Evolutionary conservation across 1,284 basidiomycete species (phyloP), one percentile per base, ranked within the genome.

Genomic region (Sporisorium sorghi): DNA sequence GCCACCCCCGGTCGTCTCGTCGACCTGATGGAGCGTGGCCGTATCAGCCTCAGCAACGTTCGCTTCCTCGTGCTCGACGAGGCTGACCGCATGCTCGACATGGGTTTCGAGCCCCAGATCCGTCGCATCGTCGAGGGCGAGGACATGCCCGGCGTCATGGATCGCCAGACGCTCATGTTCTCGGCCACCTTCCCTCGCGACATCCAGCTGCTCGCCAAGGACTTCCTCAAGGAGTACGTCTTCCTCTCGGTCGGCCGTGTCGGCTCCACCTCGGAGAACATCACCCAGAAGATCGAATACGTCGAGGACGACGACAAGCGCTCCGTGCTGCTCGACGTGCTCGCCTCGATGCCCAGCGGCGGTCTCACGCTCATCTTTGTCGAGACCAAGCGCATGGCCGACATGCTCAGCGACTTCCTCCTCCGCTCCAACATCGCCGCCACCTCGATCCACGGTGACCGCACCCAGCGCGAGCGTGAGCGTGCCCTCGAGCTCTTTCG

Each of bases 71-170:
- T 99, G 35, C 91, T 99, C 64, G 97, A 99, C 83, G 97, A 99
- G 87, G 97, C 96, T 70, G 97, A 99, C 88, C 93, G 96, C 84
- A 99, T 99, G 96, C 90, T 99, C 81, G 96, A 99, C 88, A 99
- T 99, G 96, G 96, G 96, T 92, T 99, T 99, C 89, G 96, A 99
- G 87, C 97, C 97, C 68, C 96, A 99, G 87, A 99, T 99, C 83
- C 90, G 96, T 75, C 90, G 94, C 53, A 99, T 99, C 84, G 97
- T 99, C 32, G 93, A 98, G 86, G 93, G 93, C 75, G 94, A 96
- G 84, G 97, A 99, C 86, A 99, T 99, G 96, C 94, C 97, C 28
- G 92, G 90, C 58, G 91, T 93, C 24, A 87, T 90, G 58, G 91
- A 95, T 30, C 93, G 97, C 72, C 97, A 99, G 86, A 99, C 97